A percentile compares a stretch with the other conserved stretches of the same genome.
These are phyloP conservation scores for Calonectria montana DNA, from an alignment of 2,329 filamentous ascomycete species.

Conservation along the genomic window DNA sequence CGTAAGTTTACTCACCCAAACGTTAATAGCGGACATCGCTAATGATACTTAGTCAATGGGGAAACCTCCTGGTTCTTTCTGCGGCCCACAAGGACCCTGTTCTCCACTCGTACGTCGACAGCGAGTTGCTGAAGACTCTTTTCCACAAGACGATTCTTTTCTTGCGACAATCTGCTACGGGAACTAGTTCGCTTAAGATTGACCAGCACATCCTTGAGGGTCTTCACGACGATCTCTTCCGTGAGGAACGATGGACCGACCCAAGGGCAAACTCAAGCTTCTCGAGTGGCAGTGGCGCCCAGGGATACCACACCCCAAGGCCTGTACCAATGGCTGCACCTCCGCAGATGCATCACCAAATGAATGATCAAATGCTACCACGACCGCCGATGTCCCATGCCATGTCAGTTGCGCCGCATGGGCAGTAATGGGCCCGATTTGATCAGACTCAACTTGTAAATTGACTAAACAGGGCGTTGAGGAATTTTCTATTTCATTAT, in stretches of 20 bases:
- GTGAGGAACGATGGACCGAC: conserved; percentile 36
- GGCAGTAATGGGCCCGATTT: conserved; percentile 22
- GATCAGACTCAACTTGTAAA: conserved; percentile 3
- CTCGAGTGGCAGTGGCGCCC: conserved; percentile 52
- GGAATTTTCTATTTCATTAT: conserved; percentile 19
- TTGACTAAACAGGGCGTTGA: conserved; percentile 13
- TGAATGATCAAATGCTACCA: conserved; percentile 38
- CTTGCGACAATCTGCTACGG: conserved; percentile 74
- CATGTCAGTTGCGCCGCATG: conserved; percentile 37
- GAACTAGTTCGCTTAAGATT: conserved; percentile 78
- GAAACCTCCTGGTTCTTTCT: conserved; percentile 91
- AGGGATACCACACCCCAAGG: conserved; percentile 41
- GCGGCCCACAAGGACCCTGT: conserved; percentile 79
- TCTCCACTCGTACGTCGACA: conserved; percentile 68
- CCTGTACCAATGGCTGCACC: conserved; percentile 39
- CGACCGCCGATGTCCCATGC: conserved; percentile 41
- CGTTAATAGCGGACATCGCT: conserved; percentile 3
- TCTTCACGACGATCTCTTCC: conserved; percentile 60
- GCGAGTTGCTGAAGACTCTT: conserved; percentile 66
- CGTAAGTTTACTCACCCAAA: conserved; percentile 70
- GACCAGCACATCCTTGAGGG: conserved; percentile 80
- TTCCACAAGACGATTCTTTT: conserved; percentile 82
- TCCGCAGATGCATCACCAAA: conserved; percentile 35
- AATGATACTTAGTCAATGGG: conserved; percentile 80
- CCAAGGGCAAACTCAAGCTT: conserved; percentile 53